Evolutionary conservation across 1,139 yeast species (phyloP), one percentile per base, ranked within the genome.

Genomic region (Scheffersomyces titani): DNA sequence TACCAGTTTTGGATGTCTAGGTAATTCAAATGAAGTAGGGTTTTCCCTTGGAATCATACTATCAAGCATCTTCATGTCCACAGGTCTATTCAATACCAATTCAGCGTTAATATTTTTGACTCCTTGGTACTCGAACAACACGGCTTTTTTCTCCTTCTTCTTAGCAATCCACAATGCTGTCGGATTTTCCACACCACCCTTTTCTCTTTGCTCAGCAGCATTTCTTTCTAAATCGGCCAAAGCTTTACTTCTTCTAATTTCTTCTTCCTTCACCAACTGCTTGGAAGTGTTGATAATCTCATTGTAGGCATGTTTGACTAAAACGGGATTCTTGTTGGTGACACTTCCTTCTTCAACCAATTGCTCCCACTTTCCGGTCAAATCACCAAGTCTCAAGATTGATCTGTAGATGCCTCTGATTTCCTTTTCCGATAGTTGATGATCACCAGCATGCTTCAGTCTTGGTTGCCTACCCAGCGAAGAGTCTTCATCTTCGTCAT

Each of bases 41-140:
- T 86, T 84, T 18, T 81, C 86, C 51, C 73, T 74, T 11, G 91
- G 88, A 51, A 91, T 84, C 51, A 82, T 69, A 20, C 82, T 80
- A 52, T 84, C 85, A 57, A 96, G 75, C 30, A 87, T 71, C 54
- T 82, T 82, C 88, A 94, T 81, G 68, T 94, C 98, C 24, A 81
- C 83, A 0, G 98, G 97, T 63, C 99, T 85, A 59, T 87, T 85
- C 44, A 93, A 65, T 24, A 94, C 83, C 56, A 92, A 78, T 70
- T 96, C 99, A 0, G 99, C 99, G 75, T 96, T 96, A 64, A 96
- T 77, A 62, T 89, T 89, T 70, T 91, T 90, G 50, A 93, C 97
- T 36, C 94, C 96, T 57, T 88, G 89, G 71, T 88, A 92, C 65
- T 92, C 97, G 73, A 96, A 92, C 57, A 94, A 74, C 22, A 92